Conservation (phyloP, 2,329 filamentous ascomycete genomes). For the Bipolaris zeicola region DNA sequence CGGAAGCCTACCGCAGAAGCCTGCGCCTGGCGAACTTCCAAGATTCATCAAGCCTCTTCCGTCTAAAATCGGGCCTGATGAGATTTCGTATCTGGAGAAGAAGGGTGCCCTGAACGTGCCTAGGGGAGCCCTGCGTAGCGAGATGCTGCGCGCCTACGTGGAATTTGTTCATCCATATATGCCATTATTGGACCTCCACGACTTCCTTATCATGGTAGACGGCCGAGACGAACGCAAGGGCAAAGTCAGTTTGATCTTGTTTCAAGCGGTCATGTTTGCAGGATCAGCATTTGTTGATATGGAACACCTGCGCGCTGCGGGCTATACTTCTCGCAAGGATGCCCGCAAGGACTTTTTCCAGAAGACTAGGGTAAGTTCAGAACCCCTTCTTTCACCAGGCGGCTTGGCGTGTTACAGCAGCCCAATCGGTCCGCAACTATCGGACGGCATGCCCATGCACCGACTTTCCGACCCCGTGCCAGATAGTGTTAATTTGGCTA, state of each 20-base stretch:
- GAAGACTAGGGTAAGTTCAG: conserved; percentile 73
- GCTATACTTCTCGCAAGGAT: conserved; percentile 76
- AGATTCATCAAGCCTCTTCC: conserved; percentile 82
- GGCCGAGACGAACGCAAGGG: conserved; percentile 70
- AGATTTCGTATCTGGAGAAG: conserved; percentile 79
- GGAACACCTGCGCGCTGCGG: conserved; percentile 74
- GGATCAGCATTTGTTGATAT: conserved; percentile 88
- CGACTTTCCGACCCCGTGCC: conserved; percentile 17
- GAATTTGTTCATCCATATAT: conserved; percentile 95
- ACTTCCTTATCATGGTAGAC: conserved; percentile 66
- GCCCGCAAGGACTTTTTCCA: conserved; percentile 89
- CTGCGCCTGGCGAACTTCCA: conserved; percentile 56
- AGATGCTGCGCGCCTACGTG: conserved; percentile 79
- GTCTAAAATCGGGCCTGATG: conserved; percentile 75
- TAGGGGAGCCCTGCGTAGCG: conserved; percentile 71
- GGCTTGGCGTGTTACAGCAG: conserved; percentile 13
- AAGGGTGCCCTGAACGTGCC: conserved; percentile 87
- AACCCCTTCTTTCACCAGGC: conserved; percentile 8
- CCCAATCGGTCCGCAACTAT: conserved; percentile 15
- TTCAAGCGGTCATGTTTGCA: conserved; percentile 94
- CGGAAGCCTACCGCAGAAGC: conserved; percentile 57
- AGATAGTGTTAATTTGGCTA: conserved; percentile 10
- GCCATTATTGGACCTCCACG: conserved; percentile 76
- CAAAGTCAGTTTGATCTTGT: conserved; percentile 81
- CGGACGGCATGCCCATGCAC: conserved; percentile 9